Conservation (phyloP, 192 early-diverging fungal genomes). For the Coemansia sp. region DNA sequence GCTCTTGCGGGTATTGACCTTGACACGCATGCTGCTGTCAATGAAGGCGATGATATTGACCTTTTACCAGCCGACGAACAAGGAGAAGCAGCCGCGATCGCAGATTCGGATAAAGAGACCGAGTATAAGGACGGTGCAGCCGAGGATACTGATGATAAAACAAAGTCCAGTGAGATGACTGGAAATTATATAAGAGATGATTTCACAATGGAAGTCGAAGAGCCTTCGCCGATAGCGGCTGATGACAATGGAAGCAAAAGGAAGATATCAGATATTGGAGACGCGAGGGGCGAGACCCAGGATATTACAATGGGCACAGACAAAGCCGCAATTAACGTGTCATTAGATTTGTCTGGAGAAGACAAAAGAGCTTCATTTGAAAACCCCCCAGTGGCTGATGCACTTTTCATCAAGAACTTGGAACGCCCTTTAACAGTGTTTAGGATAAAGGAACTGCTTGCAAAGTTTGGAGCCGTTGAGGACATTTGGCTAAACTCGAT, state of each 20-base stretch:
- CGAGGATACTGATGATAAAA: conserved; percentile 1
- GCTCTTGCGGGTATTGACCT: conserved; percentile 30
- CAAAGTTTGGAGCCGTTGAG: conserved; percentile 20
- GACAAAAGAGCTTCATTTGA: not conserved
- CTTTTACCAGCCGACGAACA: conserved; percentile 28
- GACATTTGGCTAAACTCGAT: conserved; percentile 54
- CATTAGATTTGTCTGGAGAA: not conserved
- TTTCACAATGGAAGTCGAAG: conserved; percentile 6
- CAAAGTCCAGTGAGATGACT: not conserved
- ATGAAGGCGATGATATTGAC: conserved; percentile 25
- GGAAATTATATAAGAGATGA: not conserved
- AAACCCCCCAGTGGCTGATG: conserved; percentile 1
- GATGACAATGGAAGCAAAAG: conserved; percentile 4
- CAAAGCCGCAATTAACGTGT: not conserved
- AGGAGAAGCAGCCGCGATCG: not conserved
- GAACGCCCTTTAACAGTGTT: conserved; percentile 42
- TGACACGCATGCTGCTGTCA: not conserved
- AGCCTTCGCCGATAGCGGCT: not conserved
- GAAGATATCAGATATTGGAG: conserved; percentile 6
- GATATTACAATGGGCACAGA: conserved; percentile 12
- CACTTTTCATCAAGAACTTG: conserved; percentile 47
- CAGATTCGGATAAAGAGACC: not conserved
- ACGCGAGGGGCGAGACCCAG: not conserved
- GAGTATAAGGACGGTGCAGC: not conserved
- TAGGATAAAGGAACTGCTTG: conserved; percentile 36